These are phyloP conservation scores for Echinochloa phyllopogon DNA, from an alignment of 176 grass and related monocot species.

Conservation along the genomic window DNA sequence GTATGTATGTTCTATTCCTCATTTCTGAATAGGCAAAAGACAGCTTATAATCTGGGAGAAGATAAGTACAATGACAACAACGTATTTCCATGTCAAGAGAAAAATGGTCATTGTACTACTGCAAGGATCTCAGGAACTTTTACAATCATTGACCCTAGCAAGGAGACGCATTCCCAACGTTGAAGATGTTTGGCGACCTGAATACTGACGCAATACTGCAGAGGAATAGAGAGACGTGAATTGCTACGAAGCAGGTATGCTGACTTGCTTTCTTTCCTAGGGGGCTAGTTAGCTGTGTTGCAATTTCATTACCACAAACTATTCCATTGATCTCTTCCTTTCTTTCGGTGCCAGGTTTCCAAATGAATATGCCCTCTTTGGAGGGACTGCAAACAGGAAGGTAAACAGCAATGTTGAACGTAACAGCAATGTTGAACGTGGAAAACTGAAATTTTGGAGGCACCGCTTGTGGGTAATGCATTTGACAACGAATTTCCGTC, in stretches of 20 bases:
- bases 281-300: too few species aligned
- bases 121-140: constrained; percentile 1
- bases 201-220: neutral
- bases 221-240: neutral
- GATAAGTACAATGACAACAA: neutral
- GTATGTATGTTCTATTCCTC: neutral
- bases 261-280: neutral
- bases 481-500: neutral
- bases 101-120: neutral
- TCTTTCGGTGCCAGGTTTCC: neutral
- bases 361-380: neutral
- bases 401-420: too few species aligned
- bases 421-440: too few species aligned
- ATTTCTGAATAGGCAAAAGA: neutral
- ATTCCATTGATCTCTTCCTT: neutral
- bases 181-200: neutral
- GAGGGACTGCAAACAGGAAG: neutral
- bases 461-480: constrained; percentile 23
- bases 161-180: neutral
- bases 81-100: neutral
- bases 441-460: constrained; percentile 15
- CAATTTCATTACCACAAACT: neutral
- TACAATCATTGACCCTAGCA: neutral
- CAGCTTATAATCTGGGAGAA: neutral
- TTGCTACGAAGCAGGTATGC: neutral